Conservation (phyloP, 1,139 yeast species). For the Protomyces pachydermus region DNA sequence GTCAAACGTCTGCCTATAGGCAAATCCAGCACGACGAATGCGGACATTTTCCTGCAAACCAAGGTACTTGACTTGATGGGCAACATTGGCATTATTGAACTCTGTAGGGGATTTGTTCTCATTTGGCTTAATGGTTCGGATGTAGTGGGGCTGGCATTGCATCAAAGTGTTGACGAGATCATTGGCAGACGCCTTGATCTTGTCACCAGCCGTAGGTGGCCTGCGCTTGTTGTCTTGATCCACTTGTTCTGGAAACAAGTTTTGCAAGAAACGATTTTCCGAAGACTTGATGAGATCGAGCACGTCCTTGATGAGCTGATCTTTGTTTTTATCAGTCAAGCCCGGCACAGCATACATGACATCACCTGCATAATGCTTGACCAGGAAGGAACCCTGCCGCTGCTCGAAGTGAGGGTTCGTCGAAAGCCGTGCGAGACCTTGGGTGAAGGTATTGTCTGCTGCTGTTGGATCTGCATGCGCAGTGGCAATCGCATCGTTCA, state of each 20-base stretch:
- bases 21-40: conserved; percentile 97
- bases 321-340: conserved; percentile 97
- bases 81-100: conserved; percentile 80
- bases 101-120: conserved; percentile 88
- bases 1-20: conserved; percentile 94
- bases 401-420: conserved; percentile 83
- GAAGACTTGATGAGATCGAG: conserved; percentile 73
- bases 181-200: conserved; percentile 88
- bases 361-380: conserved; percentile 98
- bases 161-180: conserved; percentile 83
- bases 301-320: conserved; percentile 83
- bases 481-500: conserved; percentile 95
- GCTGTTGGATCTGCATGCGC: conserved; percentile 98
- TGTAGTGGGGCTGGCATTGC: conserved; percentile 86
- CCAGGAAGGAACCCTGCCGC: conserved; percentile 78
- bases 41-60: conserved; percentile 97
- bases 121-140: conserved; percentile 96
- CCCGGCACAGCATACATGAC: conserved; percentile 85
- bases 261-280: conserved; percentile 57
- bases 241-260: conserved; percentile 73
- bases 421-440: conserved; percentile 79
- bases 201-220: conserved; percentile 97
- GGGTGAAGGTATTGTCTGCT: conserved; percentile 94
- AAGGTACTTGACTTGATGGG: conserved; percentile 92
- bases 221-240: conserved; percentile 72